Evolutionary conservation across 768 basidiomycete genomes (phyloP).

Genomic region (Candolleomyces aberdarensis): DNA sequence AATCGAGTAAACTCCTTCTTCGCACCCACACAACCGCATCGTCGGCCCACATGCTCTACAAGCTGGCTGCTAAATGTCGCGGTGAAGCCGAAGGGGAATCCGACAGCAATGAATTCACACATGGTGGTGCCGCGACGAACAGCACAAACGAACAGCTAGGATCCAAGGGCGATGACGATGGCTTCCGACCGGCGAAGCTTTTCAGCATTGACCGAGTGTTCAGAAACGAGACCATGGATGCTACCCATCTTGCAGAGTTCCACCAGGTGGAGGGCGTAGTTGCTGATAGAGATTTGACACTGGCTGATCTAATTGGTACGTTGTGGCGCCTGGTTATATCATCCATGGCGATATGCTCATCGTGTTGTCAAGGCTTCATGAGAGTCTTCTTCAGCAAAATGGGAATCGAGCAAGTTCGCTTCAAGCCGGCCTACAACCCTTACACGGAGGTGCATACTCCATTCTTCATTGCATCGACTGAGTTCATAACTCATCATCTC

Average conservation of each 20-base stretch:
- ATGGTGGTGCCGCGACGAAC: conserved; percentile 29
- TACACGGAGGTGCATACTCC: conserved; percentile 76
- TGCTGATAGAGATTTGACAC: conserved; percentile 86
- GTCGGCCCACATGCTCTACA: conserved; percentile 90
- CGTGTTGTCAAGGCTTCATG: conserved; percentile 78
- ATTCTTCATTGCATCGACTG: not conserved
- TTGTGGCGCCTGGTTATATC: not conserved
- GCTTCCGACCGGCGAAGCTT: conserved; percentile 87
- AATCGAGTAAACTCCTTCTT: conserved; percentile 87
- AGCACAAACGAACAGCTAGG: conserved; percentile 20
- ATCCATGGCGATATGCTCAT: not conserved
- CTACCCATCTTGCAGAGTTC: conserved; percentile 98
- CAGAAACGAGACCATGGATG: conserved; percentile 98
- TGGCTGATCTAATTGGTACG: conserved; percentile 93
- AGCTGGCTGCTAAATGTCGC: conserved; percentile 82
- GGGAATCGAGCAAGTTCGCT: conserved; percentile 90
- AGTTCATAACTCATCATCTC: conserved; percentile 21
- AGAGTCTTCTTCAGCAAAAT: conserved; percentile 97
- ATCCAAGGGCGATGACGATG: conserved; percentile 47
- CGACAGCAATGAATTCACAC: conserved; percentile 39
- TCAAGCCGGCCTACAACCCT: conserved; percentile 99
- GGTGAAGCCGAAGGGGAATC: conserved; percentile 45
- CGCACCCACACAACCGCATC: conserved; percentile 97
- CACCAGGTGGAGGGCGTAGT: conserved; percentile 99
- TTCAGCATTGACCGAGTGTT: conserved; percentile 99